These are phyloP conservation scores for Ceratobasidium sp. DNA, from an alignment of 1,284 basidiomycete genomes.

Conservation along the genomic window DNA sequence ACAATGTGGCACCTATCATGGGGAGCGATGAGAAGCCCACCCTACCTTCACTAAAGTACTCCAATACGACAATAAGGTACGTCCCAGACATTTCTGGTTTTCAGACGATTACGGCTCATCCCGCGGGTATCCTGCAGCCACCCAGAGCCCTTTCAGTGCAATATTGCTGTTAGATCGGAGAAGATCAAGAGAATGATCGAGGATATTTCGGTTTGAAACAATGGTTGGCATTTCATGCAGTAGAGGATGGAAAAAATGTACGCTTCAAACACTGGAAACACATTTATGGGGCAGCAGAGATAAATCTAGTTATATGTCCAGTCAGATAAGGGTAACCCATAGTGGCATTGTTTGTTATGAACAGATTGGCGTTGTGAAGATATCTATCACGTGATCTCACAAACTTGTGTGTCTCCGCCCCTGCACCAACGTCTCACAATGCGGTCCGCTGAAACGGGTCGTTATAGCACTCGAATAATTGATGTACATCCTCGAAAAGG, in stretches of 20 bases:
- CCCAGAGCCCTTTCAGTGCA: not conserved
- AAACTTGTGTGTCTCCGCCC: too few species aligned
- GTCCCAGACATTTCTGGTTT: not conserved
- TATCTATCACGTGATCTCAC: too few species aligned
- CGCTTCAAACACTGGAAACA: too few species aligned
- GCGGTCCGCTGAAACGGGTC: not conserved
- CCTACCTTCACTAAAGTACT: not conserved
- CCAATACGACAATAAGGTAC: not conserved
- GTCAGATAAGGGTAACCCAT: too few species aligned
- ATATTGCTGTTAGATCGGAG: not conserved
- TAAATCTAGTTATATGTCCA: too few species aligned
- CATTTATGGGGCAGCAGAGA: too few species aligned
- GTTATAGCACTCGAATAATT: not conserved
- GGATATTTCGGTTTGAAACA: too few species aligned
- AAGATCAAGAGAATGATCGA: conserved; percentile 1
- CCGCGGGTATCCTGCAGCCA: not conserved
- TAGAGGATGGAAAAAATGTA: too few species aligned
- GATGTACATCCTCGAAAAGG: conserved; percentile 21
- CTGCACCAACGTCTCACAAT: too few species aligned
- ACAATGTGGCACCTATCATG: not conserved
- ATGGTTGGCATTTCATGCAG: too few species aligned
- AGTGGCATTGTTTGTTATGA: too few species aligned
- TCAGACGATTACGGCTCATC: not conserved
- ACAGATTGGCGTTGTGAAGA: too few species aligned
- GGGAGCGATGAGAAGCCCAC: not conserved